phyloP scores from a whole-genome alignment of 495 filamentous ascomycete species.

The Viridothelium virens region DNA sequence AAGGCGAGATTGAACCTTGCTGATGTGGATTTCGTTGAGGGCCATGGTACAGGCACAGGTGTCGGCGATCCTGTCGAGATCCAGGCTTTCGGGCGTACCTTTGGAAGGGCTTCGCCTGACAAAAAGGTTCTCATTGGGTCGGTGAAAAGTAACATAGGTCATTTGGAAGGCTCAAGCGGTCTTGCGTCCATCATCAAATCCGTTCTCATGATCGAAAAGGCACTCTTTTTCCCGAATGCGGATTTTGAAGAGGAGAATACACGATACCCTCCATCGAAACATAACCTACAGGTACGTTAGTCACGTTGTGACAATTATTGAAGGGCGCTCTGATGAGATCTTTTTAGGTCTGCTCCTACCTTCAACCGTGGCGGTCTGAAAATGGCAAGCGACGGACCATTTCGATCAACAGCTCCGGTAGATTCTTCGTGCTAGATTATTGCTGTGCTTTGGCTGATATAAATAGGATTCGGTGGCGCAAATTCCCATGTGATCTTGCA shows the following conservation, averaged over 20 bases:
- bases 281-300: neutral
- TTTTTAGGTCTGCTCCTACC: slow-evolving; percentile 2
- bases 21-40: slow-evolving; percentile 18
- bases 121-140: slow-evolving; percentile 1
- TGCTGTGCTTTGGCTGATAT: neutral
- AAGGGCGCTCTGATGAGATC: neutral
- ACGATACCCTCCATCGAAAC: neutral
- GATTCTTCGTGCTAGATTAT: neutral
- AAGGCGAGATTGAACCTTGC: slow-evolving; percentile 20
- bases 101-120: neutral
- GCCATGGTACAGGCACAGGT: slow-evolving; percentile 17
- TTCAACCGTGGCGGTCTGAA: slow-evolving; percentile 1
- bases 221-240: slow-evolving; percentile 40
- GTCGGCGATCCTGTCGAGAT: slow-evolving; percentile 16
- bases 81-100: slow-evolving; percentile 1
- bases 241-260: slow-evolving; percentile 42
- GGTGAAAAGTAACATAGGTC: slow-evolving; percentile 24
- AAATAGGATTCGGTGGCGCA: slow-evolving; percentile 38
- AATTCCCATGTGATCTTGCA: slow-evolving; percentile 45
- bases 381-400: neutral
- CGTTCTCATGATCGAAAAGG: slow-evolving; percentile 50
- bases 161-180: slow-evolving; percentile 50
- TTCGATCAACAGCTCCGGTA: slow-evolving; percentile 43
- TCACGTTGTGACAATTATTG: neutral
- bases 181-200: slow-evolving; percentile 53